A percentile compares a stretch with the other conserved stretches of the same genome.
These are phyloP conservation scores for Graphilbum sp. DNA, from an alignment of 2,329 filamentous ascomycete genomes.

Conservation along the genomic window DNA sequence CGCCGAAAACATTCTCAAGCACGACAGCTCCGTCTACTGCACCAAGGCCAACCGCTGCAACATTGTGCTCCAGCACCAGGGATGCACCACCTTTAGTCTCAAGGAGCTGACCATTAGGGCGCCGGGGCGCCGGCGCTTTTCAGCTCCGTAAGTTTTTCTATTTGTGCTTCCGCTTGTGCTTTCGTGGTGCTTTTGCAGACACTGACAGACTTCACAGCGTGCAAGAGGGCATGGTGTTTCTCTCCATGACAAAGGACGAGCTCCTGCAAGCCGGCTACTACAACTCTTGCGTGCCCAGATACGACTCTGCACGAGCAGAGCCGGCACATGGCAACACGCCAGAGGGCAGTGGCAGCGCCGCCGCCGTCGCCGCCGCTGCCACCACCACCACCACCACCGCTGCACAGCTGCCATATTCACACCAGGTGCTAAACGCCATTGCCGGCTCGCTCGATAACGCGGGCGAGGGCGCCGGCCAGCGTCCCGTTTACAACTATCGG, in stretches of 20 bases:
- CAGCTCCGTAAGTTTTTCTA: slow-evolving; percentile 56
- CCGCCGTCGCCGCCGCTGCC: too few species aligned
- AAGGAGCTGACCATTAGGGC: slow-evolving; percentile 81
- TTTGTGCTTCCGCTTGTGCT: background rate
- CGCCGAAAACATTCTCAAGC: slow-evolving; percentile 67
- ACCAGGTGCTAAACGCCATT: too few species aligned
- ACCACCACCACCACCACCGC: too few species aligned
- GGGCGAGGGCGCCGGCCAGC: too few species aligned
- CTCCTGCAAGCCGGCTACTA: slow-evolving; percentile 58
- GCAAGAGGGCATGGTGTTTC: slow-evolving; percentile 81
- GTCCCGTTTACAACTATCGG: too few species aligned
- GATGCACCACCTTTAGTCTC: slow-evolving; percentile 63
- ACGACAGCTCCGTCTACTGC: slow-evolving; percentile 77
- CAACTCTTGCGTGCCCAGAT: slow-evolving; percentile 19
- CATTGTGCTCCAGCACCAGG: slow-evolving; percentile 67
- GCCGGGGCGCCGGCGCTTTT: slow-evolving; percentile 56
- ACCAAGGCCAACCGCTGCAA: slow-evolving; percentile 81
- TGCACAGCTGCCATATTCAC: too few species aligned
- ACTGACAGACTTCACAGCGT: slow-evolving; percentile 34
- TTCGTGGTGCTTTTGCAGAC: background rate
- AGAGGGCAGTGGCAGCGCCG: too few species aligned
- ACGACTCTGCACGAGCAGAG: background rate
- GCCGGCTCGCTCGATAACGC: too few species aligned
- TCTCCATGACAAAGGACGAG: slow-evolving; percentile 72
- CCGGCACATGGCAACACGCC: too few species aligned